Percentiles rank a stretch among this genome's conserved stretches.
Evolutionary conservation across 139 green algal species (phyloP).

Genomic region (Choricystis sp.): DNA sequence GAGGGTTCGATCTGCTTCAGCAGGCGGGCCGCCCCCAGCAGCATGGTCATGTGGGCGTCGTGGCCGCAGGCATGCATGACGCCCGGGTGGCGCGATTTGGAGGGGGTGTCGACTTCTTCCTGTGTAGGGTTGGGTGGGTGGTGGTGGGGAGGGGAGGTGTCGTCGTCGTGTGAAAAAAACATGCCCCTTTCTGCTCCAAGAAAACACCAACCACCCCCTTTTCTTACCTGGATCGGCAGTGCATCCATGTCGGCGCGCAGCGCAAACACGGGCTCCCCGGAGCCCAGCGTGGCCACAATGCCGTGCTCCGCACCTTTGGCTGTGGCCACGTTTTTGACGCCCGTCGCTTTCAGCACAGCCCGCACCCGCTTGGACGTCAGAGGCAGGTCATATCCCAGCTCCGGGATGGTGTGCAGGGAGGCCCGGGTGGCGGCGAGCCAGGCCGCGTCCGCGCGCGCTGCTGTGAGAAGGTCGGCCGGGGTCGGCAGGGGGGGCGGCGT

Average conservation of each 20-base stretch:
- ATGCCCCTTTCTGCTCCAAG: too few relatives aligned
- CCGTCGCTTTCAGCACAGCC: neutral
- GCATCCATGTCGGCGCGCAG: conserved; percentile 83
- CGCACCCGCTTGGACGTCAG: neutral
- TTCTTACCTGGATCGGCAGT: conserved; percentile 56
- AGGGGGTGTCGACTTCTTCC: conserved; percentile 10
- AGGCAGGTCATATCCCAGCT: neutral
- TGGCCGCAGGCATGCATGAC: conserved; percentile 84
- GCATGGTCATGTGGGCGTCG: conserved; percentile 72
- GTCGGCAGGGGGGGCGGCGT: too few relatives aligned
- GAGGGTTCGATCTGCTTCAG: conserved; percentile 38
- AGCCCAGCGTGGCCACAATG: conserved; percentile 53
- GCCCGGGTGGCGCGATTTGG: conserved; percentile 11
- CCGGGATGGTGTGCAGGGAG: too few relatives aligned
- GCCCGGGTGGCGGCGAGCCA: too few relatives aligned
- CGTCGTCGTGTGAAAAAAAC: too few relatives aligned
- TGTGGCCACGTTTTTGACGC: too few relatives aligned
- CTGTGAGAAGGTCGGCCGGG: too few relatives aligned
- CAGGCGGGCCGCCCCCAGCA: conserved; percentile 61
- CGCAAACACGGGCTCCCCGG: conserved; percentile 36
- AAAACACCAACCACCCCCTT: too few relatives aligned
- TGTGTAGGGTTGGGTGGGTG: too few relatives aligned
- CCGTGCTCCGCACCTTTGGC: too few relatives aligned
- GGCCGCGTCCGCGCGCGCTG: too few relatives aligned
- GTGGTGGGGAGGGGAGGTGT: too few relatives aligned